Base-by-base conservation (phyloP, 495 filamentous ascomycete species). In the Penicillium lagena region DNA sequence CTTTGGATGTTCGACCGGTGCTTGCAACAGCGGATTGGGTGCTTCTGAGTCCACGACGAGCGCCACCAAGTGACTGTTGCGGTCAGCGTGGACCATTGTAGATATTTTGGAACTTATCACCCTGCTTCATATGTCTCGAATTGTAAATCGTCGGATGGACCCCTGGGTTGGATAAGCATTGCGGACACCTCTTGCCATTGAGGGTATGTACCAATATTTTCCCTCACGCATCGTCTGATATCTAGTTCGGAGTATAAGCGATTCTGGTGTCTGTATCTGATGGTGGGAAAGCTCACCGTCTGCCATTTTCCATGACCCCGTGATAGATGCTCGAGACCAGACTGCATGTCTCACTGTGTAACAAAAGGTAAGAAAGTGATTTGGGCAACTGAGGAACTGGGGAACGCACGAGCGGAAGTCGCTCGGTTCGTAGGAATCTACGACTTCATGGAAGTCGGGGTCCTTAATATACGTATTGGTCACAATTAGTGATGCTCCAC, bases 91-190 rank as follows among this genome's bases (percentile, higher is more conserved):
- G 22, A 12, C 4, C 22, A 22, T 22, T 22, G 4, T 22, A 27
- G 35, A 10, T 42, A 40, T 17, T 27, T 17, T 7, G n/a, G 12
- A 14, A 7, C 36, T 39, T 4, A 33, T 8, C 43, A 52, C 49
- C 52, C 52, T 7, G 52, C 52, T 32, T 55, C 52, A 33, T 55
- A 55, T 13, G 52, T 46, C 32, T 55, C 49, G 11, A 52, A 55
- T 40, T 49, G 45, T 33, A 38, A 34, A 28, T 55, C 52, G 39
- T 55, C 52, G 0, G 52, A 51, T 1, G 52, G 52, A 14, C 52
- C 29, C 10, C 52, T 52, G 14, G 15, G 31, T 10, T 34, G 7
- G 27, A 14, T 44, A 5, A 39, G 44, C 22, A 27, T 9, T 29
- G 13, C 14, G 2, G 11, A 14, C 6, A 22, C 22, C 22, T 22